Evolutionary conservation across 1,284 basidiomycete species (phyloP).

Genomic region (Cryptococcus sp.): DNA sequence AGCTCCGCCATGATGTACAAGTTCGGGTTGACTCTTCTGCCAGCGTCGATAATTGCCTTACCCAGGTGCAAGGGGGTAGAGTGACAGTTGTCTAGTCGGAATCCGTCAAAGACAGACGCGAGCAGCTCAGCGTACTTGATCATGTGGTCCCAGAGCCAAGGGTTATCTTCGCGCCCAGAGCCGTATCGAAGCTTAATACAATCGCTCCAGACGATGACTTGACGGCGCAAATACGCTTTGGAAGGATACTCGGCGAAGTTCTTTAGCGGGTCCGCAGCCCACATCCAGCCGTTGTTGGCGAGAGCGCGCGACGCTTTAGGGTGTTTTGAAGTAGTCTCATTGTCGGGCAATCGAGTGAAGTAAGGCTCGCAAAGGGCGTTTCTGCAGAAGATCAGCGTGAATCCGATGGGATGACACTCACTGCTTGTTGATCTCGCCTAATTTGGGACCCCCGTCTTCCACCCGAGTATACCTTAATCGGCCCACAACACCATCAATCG

Average conservation of each 20-base stretch:
- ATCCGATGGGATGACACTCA: slow-evolving; percentile 54
- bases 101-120: slow-evolving; percentile 84
- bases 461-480: slow-evolving; percentile 77
- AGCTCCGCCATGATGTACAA: slow-evolving; percentile 95
- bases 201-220: slow-evolving; percentile 97
- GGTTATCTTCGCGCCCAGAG: slow-evolving; percentile 71
- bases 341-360: slow-evolving; percentile 76
- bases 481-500: slow-evolving; percentile 72
- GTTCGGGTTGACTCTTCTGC: slow-evolving; percentile 82
- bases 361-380: slow-evolving; percentile 81
- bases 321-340: slow-evolving; percentile 59
- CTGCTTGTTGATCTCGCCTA: slow-evolving; percentile 77
- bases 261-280: slow-evolving; percentile 89
- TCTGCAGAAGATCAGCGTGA: slow-evolving; percentile 53
- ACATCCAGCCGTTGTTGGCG: slow-evolving; percentile 99
- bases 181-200: slow-evolving; percentile 98
- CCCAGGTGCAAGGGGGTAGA: slow-evolving; percentile 95
- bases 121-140: slow-evolving; percentile 77
- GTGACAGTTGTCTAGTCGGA: slow-evolving; percentile 97
- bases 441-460: slow-evolving; percentile 76
- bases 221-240: slow-evolving; percentile 92
- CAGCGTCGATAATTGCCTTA: slow-evolving; percentile 86
- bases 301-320: slow-evolving; percentile 74
- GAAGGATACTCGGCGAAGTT: slow-evolving; percentile 95
- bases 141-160: slow-evolving; percentile 95